Evolutionary conservation across 768 basidiomycete species (phyloP).

Genomic region (Panus rudis): DNA sequence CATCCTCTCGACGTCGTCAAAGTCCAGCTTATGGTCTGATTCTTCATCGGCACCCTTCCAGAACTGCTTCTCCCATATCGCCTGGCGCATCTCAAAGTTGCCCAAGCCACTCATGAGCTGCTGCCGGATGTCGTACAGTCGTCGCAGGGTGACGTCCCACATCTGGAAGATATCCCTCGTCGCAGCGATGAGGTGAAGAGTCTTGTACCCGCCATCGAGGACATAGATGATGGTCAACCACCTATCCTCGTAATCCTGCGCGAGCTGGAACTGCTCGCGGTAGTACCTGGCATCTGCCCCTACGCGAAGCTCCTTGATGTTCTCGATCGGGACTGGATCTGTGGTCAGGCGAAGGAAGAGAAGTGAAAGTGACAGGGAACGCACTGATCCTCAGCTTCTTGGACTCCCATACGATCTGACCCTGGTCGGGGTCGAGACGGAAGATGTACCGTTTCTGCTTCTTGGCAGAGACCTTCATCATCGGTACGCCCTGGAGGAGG

Average conservation of each 20-base stretch:
- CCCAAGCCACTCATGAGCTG: slow-evolving; percentile 66
- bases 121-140: slow-evolving; percentile 57
- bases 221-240: slow-evolving; percentile 89
- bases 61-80: slow-evolving; percentile 74
- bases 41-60: slow-evolving; percentile 70
- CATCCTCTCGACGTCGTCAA: slow-evolving; percentile 65
- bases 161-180: slow-evolving; percentile 53
- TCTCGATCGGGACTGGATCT: slow-evolving; percentile 69
- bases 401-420: slow-evolving; percentile 74
- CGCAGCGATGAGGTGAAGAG: slow-evolving; percentile 75
- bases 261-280: slow-evolving; percentile 60
- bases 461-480: slow-evolving; percentile 80
- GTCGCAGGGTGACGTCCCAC: slow-evolving; percentile 58
- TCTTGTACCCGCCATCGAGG: slow-evolving; percentile 72
- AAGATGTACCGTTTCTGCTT: slow-evolving; percentile 68
- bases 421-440: slow-evolving; percentile 71
- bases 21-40: slow-evolving; percentile 55
- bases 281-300: slow-evolving; percentile 66
- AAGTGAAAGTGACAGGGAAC: slow-evolving; percentile 22
- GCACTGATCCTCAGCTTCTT: slow-evolving; percentile 59
- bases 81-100: slow-evolving; percentile 54
- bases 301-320: slow-evolving; percentile 80
- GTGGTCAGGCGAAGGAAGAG: not conserved
- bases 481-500: slow-evolving; percentile 57
- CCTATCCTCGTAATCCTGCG: slow-evolving; percentile 53